Evolutionary conservation across 306 rosid genomes (phyloP), one percentile per base, ranked within the genome.

Genomic region (Lathyrus sativus): DNA sequence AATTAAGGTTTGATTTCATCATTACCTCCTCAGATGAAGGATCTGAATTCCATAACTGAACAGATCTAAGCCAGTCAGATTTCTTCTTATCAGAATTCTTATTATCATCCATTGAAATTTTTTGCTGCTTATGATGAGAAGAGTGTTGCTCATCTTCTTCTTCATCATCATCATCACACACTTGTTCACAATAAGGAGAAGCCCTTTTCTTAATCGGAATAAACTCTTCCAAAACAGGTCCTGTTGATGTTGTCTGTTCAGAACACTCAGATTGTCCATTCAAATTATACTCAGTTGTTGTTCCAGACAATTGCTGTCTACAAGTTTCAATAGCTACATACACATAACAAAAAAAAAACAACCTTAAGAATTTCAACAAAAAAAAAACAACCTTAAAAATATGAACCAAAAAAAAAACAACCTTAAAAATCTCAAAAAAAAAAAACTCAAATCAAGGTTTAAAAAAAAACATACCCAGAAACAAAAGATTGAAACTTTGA

Each of bases 21-120:
- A 62, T 72, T 79, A 92, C 98, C 91, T 86, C 86, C 38, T 77
- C 76, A 17, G 72, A 56, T 28, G 82, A 77, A 59, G 87, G 79
- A 80, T 85, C 88, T 73, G 95, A 81, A 59, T 85, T 88, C 96
- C 98, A 90, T 7, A 90, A 76, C 85, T 88, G 98, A 76, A 85
- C 93, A 50, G 98, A 92, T 80, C 89, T 86, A 65, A 92, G 96
- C 98, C 98, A 92, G 62, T 92, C 98, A 1, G 84, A 77, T 74
- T 86, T 88, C 57, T 24, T 81, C 65, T 75, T 74, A 71, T 82
- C 89, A 64, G n/a, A 35, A 39, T 14, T 70, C 51, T 24, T 70
- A 11, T 41, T 66, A 35, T 68, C 28, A 29, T 72, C 80, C 64
- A 51, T 72, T 1, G 69, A 55, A 66, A 42, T 49, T 43, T 64